Evolutionary conservation across 2,329 filamentous ascomycete genomes (phyloP), one percentile per base, ranked within the genome.

Genomic region (Fusarium sp.): DNA sequence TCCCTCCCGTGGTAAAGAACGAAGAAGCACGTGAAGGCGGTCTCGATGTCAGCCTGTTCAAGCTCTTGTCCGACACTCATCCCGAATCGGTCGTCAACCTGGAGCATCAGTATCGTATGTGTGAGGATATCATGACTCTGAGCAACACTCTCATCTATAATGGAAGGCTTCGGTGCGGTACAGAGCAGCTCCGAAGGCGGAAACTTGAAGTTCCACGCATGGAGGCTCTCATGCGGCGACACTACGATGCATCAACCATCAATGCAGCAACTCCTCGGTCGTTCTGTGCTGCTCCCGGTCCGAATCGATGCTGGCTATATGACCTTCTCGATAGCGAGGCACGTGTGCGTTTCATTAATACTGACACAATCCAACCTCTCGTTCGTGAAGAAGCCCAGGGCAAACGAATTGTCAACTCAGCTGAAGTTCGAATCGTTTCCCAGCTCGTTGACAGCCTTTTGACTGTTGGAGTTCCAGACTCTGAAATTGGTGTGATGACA

Each of bases 81-180:
- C 95, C 96, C 0, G 86, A 90, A 51, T 95, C 95, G 2, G 95
- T 99, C 5, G 94, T 97, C 70, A 97, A 93, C 71, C 88, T 99
- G 4, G 95, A 96, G 77, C 95, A 98, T 78, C 96, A 99, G 80
- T 99, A 99, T 80, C 94, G 96, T 69, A 99, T 99, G 96, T 97
- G 94, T 77, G 93, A 96, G 75, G 96, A 99, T 70, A 93, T 99
- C 68, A 98, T 98, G 95, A 88, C 92, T 5, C 88, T 99, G 20
- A 97, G 94, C 71, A 99, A 98, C 81, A 93, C 90, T 3, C 88
- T 99, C 62, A 98, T 99, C 77, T 99, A 99, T 83, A 87, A 91
- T n/a, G 95, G 95, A 9, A 90, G 91, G 39, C 87, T 99, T 41
- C 95, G 96, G 77, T 99, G 96, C 79, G 96, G 96, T 30, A 97